Percentiles rank a stretch among this genome's conserved stretches.
These are phyloP conservation scores for Botrytis sinoallii DNA, from an alignment of 2,329 filamentous ascomycete genomes.

Conservation along the genomic window DNA sequence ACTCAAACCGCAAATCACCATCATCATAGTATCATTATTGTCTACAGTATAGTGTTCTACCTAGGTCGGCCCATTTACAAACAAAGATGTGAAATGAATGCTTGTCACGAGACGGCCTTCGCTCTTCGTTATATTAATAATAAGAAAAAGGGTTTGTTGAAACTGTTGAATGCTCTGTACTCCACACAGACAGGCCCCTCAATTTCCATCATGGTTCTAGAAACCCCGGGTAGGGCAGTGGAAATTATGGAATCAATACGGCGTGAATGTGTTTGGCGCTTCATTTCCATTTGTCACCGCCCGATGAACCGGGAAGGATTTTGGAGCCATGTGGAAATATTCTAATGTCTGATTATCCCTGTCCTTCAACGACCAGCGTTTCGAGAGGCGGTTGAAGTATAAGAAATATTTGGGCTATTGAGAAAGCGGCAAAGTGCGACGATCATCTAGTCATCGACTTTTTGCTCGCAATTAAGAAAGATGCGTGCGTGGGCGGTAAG, in stretches of 20 bases:
- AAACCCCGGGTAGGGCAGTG: constrained; percentile 19
- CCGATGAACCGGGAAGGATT: constrained; percentile 7
- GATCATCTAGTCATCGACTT: neutral
- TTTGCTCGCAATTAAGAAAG: neutral
- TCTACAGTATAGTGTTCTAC: neutral
- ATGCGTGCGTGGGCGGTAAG: neutral
- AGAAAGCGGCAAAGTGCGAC: neutral
- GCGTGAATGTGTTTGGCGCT: constrained; percentile 23
- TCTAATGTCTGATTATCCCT: constrained; percentile 22
- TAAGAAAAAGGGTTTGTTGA: too few relatives aligned
- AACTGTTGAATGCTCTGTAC: constrained; percentile 6
- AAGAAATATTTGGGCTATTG: neutral
- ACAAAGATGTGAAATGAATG: constrained; percentile 3
- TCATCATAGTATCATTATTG: neutral
- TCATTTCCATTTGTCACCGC: constrained; percentile 20
- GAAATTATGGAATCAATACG: constrained; percentile 3
- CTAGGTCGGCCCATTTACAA: neutral
- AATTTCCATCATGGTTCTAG: constrained; percentile 24
- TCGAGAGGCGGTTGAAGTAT: constrained; percentile 18
- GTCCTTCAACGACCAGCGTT: constrained; percentile 27
- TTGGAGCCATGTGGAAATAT: constrained; percentile 10
- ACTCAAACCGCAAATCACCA: neutral
- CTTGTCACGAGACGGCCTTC: neutral
- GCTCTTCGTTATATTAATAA: neutral
- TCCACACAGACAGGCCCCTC: constrained; percentile 10